Evolutionary conservation across 2,329 filamentous ascomycete genomes (phyloP).

Genomic region (Niveomyces coronatus): DNA sequence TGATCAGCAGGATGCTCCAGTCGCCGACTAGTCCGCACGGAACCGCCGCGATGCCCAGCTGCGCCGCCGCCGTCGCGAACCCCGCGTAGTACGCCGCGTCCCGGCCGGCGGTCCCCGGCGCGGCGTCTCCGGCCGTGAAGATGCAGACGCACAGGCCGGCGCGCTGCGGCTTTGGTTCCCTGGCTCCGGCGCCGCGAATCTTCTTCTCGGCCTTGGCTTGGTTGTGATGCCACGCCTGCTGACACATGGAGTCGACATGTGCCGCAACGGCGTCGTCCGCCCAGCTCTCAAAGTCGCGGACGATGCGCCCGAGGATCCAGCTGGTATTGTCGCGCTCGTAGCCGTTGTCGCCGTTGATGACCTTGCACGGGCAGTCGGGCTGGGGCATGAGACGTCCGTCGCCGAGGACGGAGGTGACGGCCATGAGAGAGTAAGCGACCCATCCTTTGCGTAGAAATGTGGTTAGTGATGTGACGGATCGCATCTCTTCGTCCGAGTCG

Average conservation of each 20-base stretch:
- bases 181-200: too few species aligned
- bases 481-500: not conserved
- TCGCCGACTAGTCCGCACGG: slow-evolving; percentile 22
- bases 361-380: slow-evolving; percentile 7
- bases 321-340: slow-evolving; percentile 26
- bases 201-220: too few species aligned
- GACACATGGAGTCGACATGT: too few species aligned
- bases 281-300: slow-evolving; percentile 28
- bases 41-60: slow-evolving; percentile 25
- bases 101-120: too few species aligned
- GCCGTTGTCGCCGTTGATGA: slow-evolving; percentile 26
- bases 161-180: too few species aligned
- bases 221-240: too few species aligned
- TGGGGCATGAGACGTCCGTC: slow-evolving; percentile 18
- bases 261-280: slow-evolving; percentile 3
- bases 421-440: slow-evolving; percentile 16
- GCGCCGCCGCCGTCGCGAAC: too few species aligned
- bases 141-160: too few species aligned
- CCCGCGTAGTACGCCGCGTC: too few species aligned
- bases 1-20: slow-evolving; percentile 31
- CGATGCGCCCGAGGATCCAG: slow-evolving; percentile 31
- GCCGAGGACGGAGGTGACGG: slow-evolving; percentile 17
- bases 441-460: slow-evolving; percentile 16
- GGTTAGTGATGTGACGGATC: not conserved
- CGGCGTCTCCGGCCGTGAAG: too few species aligned